Conservation (phyloP, 257 asterid genomes). For the Solanum chmielewskii region DNA sequence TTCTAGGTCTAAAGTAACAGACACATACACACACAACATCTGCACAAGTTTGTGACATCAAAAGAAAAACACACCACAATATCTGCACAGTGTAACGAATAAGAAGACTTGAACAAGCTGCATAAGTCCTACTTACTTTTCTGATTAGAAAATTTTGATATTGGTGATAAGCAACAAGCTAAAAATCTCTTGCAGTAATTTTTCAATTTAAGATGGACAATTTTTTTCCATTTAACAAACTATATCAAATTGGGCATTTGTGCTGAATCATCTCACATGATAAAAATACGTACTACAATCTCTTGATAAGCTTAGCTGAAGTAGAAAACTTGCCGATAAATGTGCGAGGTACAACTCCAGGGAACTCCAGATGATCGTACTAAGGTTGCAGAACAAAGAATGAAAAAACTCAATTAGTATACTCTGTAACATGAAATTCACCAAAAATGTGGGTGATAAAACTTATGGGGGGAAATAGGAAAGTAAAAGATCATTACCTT, state of each 20-base stretch:
- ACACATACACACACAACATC: background rate
- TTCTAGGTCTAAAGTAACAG: background rate
- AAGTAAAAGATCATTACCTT: conserved; percentile 31
- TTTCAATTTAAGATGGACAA: background rate
- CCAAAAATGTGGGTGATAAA: background rate
- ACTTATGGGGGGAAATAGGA: background rate
- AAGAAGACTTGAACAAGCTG: background rate
- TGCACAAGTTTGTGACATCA: background rate
- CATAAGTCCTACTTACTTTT: background rate
- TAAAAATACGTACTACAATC: background rate
- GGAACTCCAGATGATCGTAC: conserved; percentile 96
- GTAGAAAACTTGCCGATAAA: conserved; percentile 50
- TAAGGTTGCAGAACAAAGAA: conserved; percentile 14
- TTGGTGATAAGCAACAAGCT: background rate
- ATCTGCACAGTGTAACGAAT: background rate
- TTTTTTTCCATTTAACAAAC: background rate
- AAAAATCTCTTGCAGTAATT: background rate
- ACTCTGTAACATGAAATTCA: background rate
- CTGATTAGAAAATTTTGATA: background rate
- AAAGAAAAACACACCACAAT: background rate
- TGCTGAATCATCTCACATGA: background rate
- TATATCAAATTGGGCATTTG: background rate
- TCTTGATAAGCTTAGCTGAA: background rate
- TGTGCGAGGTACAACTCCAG: conserved; percentile 98
- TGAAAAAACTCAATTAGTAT: background rate